phyloP scores from a whole-genome alignment of 1,139 yeast genomes.

The Pichia norvegensis region DNA sequence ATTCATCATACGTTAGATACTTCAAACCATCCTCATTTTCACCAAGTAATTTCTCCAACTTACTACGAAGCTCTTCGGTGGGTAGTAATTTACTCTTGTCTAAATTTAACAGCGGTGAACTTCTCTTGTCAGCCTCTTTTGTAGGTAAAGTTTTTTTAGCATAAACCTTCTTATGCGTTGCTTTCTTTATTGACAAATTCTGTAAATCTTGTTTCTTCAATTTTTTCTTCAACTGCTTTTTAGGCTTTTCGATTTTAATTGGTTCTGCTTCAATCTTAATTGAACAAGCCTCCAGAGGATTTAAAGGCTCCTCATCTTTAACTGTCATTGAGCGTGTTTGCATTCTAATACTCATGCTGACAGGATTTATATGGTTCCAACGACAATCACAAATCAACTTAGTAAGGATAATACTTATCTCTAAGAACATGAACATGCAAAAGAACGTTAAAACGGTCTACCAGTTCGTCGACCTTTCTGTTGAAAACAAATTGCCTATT shows the following conservation, averaged over 20 bases:
- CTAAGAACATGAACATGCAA: too few species aligned
- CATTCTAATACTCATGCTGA: neutral
- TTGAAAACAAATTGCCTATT: neutral
- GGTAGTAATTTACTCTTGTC: neutral
- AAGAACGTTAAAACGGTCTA: neutral
- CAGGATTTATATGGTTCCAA: neutral
- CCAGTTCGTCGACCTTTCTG: neutral
- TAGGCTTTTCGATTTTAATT: neutral
- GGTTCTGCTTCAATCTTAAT: neutral
- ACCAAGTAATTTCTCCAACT: neutral
- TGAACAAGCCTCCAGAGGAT: neutral
- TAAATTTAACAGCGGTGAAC: neutral
- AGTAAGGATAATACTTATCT: too few species aligned
- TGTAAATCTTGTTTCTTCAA: neutral
- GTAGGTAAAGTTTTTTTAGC: neutral
- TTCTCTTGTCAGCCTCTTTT: neutral
- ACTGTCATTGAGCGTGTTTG: neutral
- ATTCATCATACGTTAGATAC: slow-evolving; percentile 8
- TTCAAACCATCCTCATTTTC: slow-evolving; percentile 5
- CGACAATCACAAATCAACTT: neutral
- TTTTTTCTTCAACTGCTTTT: neutral
- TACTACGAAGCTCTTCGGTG: slow-evolving; percentile 6
- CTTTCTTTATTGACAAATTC: neutral
- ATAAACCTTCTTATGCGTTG: neutral
- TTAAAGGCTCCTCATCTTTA: neutral